phyloP scores from a whole-genome alignment of 108 stramenopile species.

The Stephanodiscus triporus region DNA sequence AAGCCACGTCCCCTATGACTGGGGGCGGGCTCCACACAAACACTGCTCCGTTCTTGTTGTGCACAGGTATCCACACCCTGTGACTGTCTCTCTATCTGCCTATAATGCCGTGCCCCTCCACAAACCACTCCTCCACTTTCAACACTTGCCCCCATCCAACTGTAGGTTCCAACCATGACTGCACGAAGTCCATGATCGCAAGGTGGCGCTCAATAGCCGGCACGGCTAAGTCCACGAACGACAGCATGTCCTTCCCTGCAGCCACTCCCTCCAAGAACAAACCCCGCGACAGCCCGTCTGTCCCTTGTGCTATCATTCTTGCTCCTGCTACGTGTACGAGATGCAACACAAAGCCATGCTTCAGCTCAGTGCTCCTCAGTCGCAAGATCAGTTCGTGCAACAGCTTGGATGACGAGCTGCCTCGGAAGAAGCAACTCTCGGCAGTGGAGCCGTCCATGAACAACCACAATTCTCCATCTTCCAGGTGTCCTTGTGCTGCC shows the following conservation, averaged over 20 bases:
- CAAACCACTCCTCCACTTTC: slow-evolving; percentile 30
- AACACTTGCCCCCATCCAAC: neutral
- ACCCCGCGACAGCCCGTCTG: slow-evolving; percentile 34
- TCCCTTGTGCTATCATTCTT: slow-evolving; percentile 40
- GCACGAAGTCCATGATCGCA: slow-evolving; percentile 6
- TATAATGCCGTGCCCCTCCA: slow-evolving; percentile 22
- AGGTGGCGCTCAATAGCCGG: slow-evolving; percentile 11
- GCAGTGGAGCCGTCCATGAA: neutral
- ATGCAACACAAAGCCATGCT: neutral
- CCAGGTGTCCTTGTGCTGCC: neutral
- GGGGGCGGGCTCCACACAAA: slow-evolving; percentile 38
- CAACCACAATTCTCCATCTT: neutral
- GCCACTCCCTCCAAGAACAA: slow-evolving; percentile 24
- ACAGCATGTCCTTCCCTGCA: slow-evolving; percentile 16
- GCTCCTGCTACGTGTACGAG: slow-evolving; percentile 37
- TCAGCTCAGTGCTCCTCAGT: neutral
- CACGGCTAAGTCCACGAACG: slow-evolving; percentile 28
- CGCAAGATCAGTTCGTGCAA: neutral
- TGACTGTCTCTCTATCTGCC: slow-evolving; percentile 12
- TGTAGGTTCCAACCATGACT: slow-evolving; percentile 2
- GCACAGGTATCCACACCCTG: slow-evolving; percentile 31
- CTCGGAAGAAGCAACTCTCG: neutral
- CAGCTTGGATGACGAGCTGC: neutral
- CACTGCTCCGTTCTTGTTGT: neutral
- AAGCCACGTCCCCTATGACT: too few relatives aligned